Base-by-base conservation (phyloP, 164 flowering plant genomes). In the Chloranthus sessilifolius region DNA sequence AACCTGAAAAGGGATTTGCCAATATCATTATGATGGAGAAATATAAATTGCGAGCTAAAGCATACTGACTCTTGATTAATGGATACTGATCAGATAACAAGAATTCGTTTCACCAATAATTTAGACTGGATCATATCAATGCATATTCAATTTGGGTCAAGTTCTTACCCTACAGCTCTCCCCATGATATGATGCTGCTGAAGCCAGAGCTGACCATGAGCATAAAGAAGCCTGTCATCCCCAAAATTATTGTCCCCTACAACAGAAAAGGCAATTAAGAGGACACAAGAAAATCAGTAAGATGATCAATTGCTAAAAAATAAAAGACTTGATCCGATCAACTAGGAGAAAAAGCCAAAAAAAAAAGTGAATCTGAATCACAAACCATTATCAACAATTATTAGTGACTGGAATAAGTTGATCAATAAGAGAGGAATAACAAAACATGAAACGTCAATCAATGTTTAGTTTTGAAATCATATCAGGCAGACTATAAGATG, bases 171-270 rank as follows among this genome's bases (percentile, higher is more conserved):
- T 2, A 83, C 72, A 28, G 91, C 87, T 68, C 88, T 76, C 3
- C 91, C 91, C 77, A 75, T 72, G 29, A 81, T 74, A 56, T 83
- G 88, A 29, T 75, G 72, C n/a, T 61, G 61, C 9, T 83, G 65
- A 61, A 83, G 66, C 88, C 85, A 83, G 22, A 41, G 73, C 56
- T 79, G 88, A 36, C 85, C 85, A 5, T 55, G 55, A 39, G 85
- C 83, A 62, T 81, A 83, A 47, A 83, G 57, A 38, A 53, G 30
- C 53, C 71, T 67, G 58, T 83, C 91, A 60, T 83, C 85, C 20
- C 53, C 63, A 30, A 8, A 14, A 55, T 81, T 83, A 37, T 75
- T 72, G 49, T 83, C 85, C 21, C 88, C 88, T 83, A 73, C 45
- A 19, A 34, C 22, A 38, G 23, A 36, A 23, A 25, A n/a, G n/a